Base-by-base conservation (phyloP, 495 filamentous ascomycete genomes). In the Xylaria acuta region DNA sequence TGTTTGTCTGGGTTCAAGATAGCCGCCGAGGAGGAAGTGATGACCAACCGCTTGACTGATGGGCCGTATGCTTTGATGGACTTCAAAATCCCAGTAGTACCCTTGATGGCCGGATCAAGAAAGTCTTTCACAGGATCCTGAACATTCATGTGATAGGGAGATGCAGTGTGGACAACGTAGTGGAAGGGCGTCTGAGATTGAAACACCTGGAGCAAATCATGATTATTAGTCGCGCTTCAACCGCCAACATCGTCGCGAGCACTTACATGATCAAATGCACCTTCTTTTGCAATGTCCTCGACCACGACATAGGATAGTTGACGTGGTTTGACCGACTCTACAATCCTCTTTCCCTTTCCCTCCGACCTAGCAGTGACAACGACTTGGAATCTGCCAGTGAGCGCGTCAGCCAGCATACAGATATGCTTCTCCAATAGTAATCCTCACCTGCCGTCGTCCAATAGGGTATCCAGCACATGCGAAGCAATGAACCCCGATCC, bases 161-260 rank as follows among this genome's bases (percentile, higher is more conserved):
- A 83, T 7, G 83, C 83, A 5, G 83, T 84, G 71, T 85, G 83
- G 41, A 85, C 72, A 43, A 83, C 80, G 22, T 77, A 81, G 73
- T 77, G 73, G 47, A 85, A 78, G 0, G 77, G 77, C 1, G 75
- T 71, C 25, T 79, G 27, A 1, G 79, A 72, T 51, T 76, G 58
- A 27, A 81, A 58, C 1, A 69, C 78, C 75, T 81, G 20, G 3
- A 38, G 14, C 58, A 34, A 58, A 40, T 64, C 16, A 53, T 63
- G 3, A 64, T 54, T 47, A 45, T 41, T 11, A 22, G 34, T 25
- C 12, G 38, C 12, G 5, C 18, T 20, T 14, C 16, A 25, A 22
- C 30, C 18, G 27, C 20, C 11, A 64, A 40, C 11, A 22, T n/a
- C n/a, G 32, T 51, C 45, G 45, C 38, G 38, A 18, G 43, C 6